Evolutionary conservation across 2,329 filamentous ascomycete genomes (phyloP).

Genomic region (Sphaceloma murrayae): DNA sequence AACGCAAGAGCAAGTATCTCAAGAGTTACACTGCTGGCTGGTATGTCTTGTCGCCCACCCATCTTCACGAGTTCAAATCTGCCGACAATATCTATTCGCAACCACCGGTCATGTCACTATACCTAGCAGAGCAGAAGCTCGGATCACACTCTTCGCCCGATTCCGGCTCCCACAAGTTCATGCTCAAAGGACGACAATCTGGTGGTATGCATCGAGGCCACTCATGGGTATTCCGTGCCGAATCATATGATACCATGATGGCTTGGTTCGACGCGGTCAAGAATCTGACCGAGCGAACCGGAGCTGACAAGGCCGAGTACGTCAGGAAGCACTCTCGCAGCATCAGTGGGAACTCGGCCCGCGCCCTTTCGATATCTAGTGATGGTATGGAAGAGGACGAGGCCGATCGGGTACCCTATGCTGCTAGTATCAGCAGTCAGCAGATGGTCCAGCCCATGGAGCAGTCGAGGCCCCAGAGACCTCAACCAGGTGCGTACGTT

Average conservation of each 20-base stretch:
- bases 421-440: slow-evolving; percentile 45
- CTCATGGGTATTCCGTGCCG: slow-evolving; percentile 58
- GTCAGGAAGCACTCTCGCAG: slow-evolving; percentile 73
- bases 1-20: slow-evolving; percentile 97
- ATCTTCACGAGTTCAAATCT: slow-evolving; percentile 98
- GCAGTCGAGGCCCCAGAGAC: slow-evolving; percentile 50
- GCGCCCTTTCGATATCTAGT: slow-evolving; percentile 56
- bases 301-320: slow-evolving; percentile 79
- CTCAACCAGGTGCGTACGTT: slow-evolving; percentile 65
- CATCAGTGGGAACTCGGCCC: slow-evolving; percentile 53
- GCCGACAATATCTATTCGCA: slow-evolving; percentile 75
- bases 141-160: slow-evolving; percentile 77
- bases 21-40: slow-evolving; percentile 96
- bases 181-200: slow-evolving; percentile 91
- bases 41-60: slow-evolving; percentile 93
- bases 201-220: slow-evolving; percentile 79
- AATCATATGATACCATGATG: slow-evolving; percentile 84
- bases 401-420: slow-evolving; percentile 56
- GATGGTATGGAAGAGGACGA: slow-evolving; percentile 73
- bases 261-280: slow-evolving; percentile 95
- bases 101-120: slow-evolving; percentile 90
- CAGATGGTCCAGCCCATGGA: slow-evolving; percentile 28
- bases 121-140: slow-evolving; percentile 87
- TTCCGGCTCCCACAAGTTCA: slow-evolving; percentile 91
- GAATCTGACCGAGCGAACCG: slow-evolving; percentile 74